A percentile compares a stretch with the other conserved stretches of the same genome.
Evolutionary conservation across 2,329 filamentous ascomycete species (phyloP).

Genomic region (Alternaria alternata): DNA sequence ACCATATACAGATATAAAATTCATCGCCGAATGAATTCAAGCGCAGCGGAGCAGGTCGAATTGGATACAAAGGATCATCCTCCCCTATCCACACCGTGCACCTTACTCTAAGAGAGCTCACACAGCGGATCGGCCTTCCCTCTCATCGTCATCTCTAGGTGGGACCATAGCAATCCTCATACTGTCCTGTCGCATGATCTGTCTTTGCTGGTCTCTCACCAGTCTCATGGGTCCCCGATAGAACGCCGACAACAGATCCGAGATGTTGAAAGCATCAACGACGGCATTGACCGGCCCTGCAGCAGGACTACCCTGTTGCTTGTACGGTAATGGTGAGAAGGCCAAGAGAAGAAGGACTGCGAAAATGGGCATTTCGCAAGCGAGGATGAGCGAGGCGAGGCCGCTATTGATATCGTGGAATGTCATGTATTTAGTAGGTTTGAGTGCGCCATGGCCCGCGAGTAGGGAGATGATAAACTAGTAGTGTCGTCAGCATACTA

Average conservation of each 20-base stretch:
- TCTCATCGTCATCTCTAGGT: background rate
- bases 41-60: background rate
- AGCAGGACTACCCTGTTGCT: slow-evolving; percentile 17
- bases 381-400: slow-evolving; percentile 39
- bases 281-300: slow-evolving; percentile 32
- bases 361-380: slow-evolving; percentile 46
- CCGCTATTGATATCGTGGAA: slow-evolving; percentile 40
- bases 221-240: slow-evolving; percentile 43
- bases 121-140: background rate
- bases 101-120: background rate
- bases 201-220: slow-evolving; percentile 37
- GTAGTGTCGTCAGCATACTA: background rate
- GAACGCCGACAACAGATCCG: slow-evolving; percentile 38
- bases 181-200: slow-evolving; percentile 31
- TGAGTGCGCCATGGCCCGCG: slow-evolving; percentile 28
- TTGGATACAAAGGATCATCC: background rate
- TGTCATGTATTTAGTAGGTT: slow-evolving; percentile 38
- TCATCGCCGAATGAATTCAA: background rate
- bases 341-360: slow-evolving; percentile 36
- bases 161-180: slow-evolving; percentile 15
- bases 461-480: slow-evolving; percentile 45
- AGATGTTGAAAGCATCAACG: slow-evolving; percentile 39
- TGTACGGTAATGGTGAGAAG: slow-evolving; percentile 37
- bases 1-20: background rate
- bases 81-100: background rate